Conservation (phyloP, 495 filamentous ascomycete genomes). For the Penicillium verhagenii region DNA sequence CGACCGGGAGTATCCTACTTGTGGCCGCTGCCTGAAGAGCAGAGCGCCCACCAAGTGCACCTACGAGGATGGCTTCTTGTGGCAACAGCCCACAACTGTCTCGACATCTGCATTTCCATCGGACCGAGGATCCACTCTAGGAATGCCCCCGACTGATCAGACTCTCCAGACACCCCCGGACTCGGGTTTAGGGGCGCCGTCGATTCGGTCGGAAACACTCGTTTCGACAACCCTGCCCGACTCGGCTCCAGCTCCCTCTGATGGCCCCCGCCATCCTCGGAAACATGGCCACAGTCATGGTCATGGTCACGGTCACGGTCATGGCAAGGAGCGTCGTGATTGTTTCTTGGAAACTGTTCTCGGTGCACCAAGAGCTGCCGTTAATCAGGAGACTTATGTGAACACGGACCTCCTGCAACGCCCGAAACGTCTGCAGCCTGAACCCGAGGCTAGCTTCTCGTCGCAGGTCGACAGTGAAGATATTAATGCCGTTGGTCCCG, state of each 20-base stretch:
- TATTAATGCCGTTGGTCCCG: conserved; percentile 14
- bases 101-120: conserved; percentile 26
- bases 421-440: conserved; percentile 22
- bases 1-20: conserved; percentile 62
- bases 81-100: conserved; percentile 46
- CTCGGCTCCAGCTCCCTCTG: conserved; percentile 2
- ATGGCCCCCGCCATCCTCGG: conserved; percentile 2
- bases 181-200: conserved; percentile 31
- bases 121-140: conserved; percentile 26
- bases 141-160: conserved; percentile 22
- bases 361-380: conserved; percentile 41
- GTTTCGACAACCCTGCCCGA: conserved; percentile 14
- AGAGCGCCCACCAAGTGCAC: conserved; percentile 40
- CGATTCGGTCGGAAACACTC: conserved; percentile 31
- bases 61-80: conserved; percentile 49
- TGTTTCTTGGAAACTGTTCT: conserved; percentile 47
- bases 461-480: conserved; percentile 13
- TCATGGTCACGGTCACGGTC: neutral
- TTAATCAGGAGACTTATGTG: conserved; percentile 39
- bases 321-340: conserved; percentile 26
- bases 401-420: conserved; percentile 34
- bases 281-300: neutral
- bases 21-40: conserved; percentile 61
- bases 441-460: conserved; percentile 2
- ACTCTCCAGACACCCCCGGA: conserved; percentile 34